These are phyloP conservation scores for Leccinum laetum DNA, from an alignment of 1,284 basidiomycete genomes.

Conservation along the genomic window DNA sequence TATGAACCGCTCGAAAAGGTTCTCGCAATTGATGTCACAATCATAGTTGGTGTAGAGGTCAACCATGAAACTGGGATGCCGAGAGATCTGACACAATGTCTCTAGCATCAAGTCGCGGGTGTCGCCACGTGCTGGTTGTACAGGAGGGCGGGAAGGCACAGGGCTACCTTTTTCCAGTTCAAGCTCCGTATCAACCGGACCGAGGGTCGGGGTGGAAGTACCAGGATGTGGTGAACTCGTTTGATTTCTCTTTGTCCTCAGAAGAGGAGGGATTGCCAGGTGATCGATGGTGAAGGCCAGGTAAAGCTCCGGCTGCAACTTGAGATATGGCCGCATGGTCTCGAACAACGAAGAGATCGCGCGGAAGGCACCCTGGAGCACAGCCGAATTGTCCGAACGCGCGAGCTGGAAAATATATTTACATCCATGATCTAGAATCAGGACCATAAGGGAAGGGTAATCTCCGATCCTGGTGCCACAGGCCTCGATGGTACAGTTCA, in stretches of 20 bases:
- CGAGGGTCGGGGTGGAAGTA: conserved; percentile 45
- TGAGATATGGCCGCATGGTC: conserved; percentile 85
- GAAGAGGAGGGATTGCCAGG: conserved; percentile 58
- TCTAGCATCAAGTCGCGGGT: conserved; percentile 91
- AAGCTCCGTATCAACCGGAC: conserved; percentile 41
- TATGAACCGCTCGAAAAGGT: conserved; percentile 91
- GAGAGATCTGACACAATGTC: conserved; percentile 79
- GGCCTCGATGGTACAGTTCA: conserved; percentile 90
- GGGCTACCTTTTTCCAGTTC: conserved; percentile 52
- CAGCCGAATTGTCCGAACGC: conserved; percentile 80
- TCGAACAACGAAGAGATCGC: conserved; percentile 89
- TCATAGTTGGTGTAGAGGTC: conserved; percentile 97
- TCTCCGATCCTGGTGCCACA: conserved; percentile 75
- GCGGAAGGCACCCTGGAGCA: conserved; percentile 83
- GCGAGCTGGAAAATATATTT: conserved; percentile 96
- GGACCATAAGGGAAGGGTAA: conserved; percentile 71
- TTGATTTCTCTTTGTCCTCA: conserved; percentile 31
- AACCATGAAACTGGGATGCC: conserved; percentile 89
- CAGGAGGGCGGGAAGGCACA: conserved; percentile 57
- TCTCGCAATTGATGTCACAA: conserved; percentile 96
- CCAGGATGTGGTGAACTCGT: conserved; percentile 52
- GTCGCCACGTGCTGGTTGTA: conserved; percentile 82
- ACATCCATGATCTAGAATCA: conserved; percentile 89
- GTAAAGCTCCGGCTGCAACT: conserved; percentile 97
- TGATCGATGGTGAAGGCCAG: conserved; percentile 93